Conservation (phyloP, 306 rosid genomes). For the Citrullus colocynthis region DNA sequence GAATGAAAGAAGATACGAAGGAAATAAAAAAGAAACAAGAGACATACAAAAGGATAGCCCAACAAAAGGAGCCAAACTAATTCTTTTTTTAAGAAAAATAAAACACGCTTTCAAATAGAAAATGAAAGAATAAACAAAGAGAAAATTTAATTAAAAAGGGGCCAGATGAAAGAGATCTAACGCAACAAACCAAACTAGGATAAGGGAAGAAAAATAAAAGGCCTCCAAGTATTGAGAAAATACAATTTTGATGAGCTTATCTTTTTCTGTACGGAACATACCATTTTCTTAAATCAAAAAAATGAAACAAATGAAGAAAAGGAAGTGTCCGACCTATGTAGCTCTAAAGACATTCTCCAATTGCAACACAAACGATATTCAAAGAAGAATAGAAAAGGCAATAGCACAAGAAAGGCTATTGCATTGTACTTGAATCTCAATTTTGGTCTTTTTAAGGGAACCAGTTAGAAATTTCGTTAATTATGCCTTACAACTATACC, state of each 20-base stretch:
- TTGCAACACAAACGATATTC: neutral
- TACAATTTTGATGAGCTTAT: neutral
- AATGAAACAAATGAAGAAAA: neutral
- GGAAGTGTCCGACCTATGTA: neutral
- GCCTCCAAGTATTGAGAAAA: neutral
- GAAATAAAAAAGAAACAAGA: neutral
- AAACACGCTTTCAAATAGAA: neutral
- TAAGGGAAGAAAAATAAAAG: neutral
- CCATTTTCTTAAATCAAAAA: neutral
- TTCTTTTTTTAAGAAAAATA: neutral
- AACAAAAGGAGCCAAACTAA: neutral
- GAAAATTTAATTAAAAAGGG: neutral
- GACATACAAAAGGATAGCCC: neutral
- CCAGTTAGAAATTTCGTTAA: neutral
- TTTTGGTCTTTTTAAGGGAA: neutral
- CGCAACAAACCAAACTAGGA: neutral
- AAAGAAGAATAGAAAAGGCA: neutral
- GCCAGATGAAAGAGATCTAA: neutral
- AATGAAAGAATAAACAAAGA: neutral
- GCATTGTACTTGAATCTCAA: neutral
- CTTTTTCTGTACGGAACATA: neutral
- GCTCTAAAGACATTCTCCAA: neutral
- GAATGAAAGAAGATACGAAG: neutral
- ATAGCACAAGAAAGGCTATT: neutral
- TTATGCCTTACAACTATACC: neutral